Evolutionary conservation across 208 protist species (phyloP).

Genomic region (Leishmania gerbilli): DNA sequence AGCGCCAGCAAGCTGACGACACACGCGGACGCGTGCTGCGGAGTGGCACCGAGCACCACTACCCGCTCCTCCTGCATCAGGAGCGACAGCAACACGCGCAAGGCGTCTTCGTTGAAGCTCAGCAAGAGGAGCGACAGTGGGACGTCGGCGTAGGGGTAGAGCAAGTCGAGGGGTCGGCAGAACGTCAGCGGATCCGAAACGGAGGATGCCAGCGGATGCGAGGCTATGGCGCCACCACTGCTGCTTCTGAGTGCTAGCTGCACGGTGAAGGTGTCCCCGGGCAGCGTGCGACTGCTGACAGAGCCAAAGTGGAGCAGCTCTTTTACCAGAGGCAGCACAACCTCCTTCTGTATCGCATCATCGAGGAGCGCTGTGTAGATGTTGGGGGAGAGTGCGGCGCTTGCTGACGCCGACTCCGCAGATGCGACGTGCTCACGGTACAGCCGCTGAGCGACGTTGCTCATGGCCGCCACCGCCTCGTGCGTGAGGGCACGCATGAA

Average conservation of each 20-base stretch:
- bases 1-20: slow-evolving; percentile 64
- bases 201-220: slow-evolving; percentile 20
- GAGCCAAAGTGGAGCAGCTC: slow-evolving; percentile 29
- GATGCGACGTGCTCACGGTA: slow-evolving; percentile 9
- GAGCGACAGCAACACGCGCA: slow-evolving; percentile 73
- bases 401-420: not conserved
- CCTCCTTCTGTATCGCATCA: slow-evolving; percentile 22
- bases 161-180: slow-evolving; percentile 42
- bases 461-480: slow-evolving; percentile 40
- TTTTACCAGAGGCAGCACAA: slow-evolving; percentile 29
- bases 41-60: slow-evolving; percentile 66
- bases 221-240: slow-evolving; percentile 5
- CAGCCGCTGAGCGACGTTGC: slow-evolving; percentile 22
- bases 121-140: slow-evolving; percentile 57
- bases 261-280: slow-evolving; percentile 33
- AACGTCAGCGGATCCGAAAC: slow-evolving; percentile 25
- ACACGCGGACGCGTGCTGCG: slow-evolving; percentile 81
- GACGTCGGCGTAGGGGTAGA: slow-evolving; percentile 47
- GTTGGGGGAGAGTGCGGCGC: not conserved
- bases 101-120: slow-evolving; percentile 69
- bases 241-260: slow-evolving; percentile 17
- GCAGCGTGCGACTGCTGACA: slow-evolving; percentile 22
- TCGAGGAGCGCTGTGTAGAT: slow-evolving; percentile 20
- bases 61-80: slow-evolving; percentile 61
- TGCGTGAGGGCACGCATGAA: slow-evolving; percentile 53